Percentiles rank a stretch among this genome's conserved stretches.
Conservation (phyloP, 805 yeast genomes). For the Jamesozyma hellenica region DNA sequence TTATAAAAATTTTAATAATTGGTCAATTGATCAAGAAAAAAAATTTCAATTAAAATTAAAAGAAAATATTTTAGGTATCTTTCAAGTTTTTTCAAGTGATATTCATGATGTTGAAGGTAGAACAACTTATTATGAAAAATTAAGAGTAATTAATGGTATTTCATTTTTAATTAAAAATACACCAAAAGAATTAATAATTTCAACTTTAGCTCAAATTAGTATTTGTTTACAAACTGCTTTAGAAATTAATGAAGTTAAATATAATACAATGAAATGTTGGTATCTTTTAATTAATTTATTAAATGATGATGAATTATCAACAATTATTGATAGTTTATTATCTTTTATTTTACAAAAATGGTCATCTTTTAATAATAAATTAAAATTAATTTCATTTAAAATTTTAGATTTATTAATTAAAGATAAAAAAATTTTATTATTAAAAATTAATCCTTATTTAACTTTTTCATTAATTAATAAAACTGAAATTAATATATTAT, state of each 20-base stretch:
- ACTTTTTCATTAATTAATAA: conserved; percentile 65
- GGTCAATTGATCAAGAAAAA: conserved; percentile 23
- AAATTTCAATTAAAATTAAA: conserved; percentile 37
- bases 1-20: conserved; percentile 18
- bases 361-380: conserved; percentile 37
- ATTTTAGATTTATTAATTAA: conserved; percentile 34
- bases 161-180: conserved; percentile 48
- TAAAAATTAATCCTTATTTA: conserved; percentile 31
- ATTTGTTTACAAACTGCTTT: conserved; percentile 77
- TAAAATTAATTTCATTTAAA: conserved; percentile 42
- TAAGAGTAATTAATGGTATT: conserved; percentile 64
- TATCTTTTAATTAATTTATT: conserved; percentile 47
- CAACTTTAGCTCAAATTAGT: conserved; percentile 75
- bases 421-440: conserved; percentile 11
- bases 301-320: conserved; percentile 45
- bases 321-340: conserved; percentile 63
- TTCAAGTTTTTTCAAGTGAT: conserved; percentile 69
- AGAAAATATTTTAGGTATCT: conserved; percentile 59
- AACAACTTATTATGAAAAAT: conserved; percentile 62
- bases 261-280: conserved; percentile 61
- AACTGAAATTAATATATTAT: conserved; percentile 37
- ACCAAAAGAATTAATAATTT: conserved; percentile 43
- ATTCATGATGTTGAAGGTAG: conserved; percentile 65
- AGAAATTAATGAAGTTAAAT: conserved; percentile 50
- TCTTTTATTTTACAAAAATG: conserved; percentile 68